Base-by-base conservation (phyloP, 257 asterid genomes). In the Primulina eburnea region DNA sequence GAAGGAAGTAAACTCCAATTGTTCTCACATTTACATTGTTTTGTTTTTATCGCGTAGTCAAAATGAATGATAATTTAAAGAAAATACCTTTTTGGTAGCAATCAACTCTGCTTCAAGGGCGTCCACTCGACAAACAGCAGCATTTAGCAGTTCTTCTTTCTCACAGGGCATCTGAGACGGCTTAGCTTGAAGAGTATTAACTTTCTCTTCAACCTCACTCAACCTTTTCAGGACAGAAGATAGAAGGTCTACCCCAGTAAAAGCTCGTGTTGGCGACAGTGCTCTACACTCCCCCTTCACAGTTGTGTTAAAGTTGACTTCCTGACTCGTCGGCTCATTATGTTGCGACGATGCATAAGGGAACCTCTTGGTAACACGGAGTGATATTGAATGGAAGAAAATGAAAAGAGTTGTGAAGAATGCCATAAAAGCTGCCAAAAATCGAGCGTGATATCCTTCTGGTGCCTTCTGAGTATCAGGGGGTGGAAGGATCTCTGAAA, bases 111-210 rank as follows among this genome's bases (percentile, higher is more conserved):
- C 99, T 79, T 94, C 99, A 11, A 94, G 85, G 80, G 93, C 99
- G 83, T 94, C 99, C 52, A 94, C 99, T 63, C 97, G 82, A 76
- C 92, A 94, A 71, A 94, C 97, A 66, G 99, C 99, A 82, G 97
- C 97, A 83, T 89, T 85, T 66, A 91, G 82, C 73, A 94, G 84
- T 77, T 94, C 99, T 76, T 75, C 99, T 77, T 94, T 94, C 82
- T 91, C 97, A 47, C 76, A 84, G 8, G 97, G 99, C 99, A 94
- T 94, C 89, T 81, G 87, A 60, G 87, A 87, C 60, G 99, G 99
- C 83, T 88, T 94, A 73, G 78, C 88, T 75, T 94, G 89, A 79
- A 94, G 96, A 7, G 89, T 76, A 77, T 29, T 69, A 26, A 94
- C 95, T 73, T 88, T 87, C 77, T 85, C 96, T 79, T 94, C 99